A percentile compares a stretch with the other conserved stretches of the same genome.
These are phyloP conservation scores for Cucurbita moschata DNA, from an alignment of 306 rosid species.

Conservation along the genomic window DNA sequence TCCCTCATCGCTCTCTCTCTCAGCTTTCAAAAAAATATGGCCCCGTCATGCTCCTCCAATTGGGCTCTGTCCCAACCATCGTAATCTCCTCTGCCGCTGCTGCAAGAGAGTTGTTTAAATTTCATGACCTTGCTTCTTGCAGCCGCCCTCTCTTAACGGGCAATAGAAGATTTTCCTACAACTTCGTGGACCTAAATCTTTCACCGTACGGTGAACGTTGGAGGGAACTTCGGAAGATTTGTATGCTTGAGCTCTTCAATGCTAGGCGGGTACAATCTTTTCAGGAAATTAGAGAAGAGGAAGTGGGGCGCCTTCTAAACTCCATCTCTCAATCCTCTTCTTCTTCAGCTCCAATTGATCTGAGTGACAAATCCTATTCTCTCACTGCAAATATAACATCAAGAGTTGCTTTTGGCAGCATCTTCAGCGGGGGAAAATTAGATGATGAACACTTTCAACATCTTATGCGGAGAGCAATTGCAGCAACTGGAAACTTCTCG, in stretches of 20 bases:
- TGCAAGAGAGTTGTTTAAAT: slow-evolving; percentile 15
- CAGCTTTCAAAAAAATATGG: slow-evolving; percentile 31
- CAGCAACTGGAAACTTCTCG: too few relatives aligned
- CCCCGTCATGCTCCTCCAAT: slow-evolving; percentile 32
- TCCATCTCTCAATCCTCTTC: slow-evolving; percentile 1
- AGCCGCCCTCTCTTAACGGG: slow-evolving; percentile 10
- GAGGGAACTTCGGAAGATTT: slow-evolving; percentile 26
- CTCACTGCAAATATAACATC: neutral
- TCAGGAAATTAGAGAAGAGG: slow-evolving; percentile 14
- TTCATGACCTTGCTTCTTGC: slow-evolving; percentile 16
- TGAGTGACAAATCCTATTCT: slow-evolving; percentile 6
- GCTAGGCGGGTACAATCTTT: slow-evolving; percentile 19
- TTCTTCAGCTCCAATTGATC: neutral
- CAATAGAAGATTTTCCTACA: neutral
- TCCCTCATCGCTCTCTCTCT: slow-evolving; percentile 21
- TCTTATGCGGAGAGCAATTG: too few relatives aligned
- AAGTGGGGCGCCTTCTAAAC: slow-evolving; percentile 1
- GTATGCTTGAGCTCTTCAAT: slow-evolving; percentile 20
- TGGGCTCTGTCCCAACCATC: slow-evolving; percentile 9
- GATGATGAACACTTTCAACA: too few relatives aligned
- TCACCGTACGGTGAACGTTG: slow-evolving; percentile 27
- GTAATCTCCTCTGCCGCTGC: slow-evolving; percentile 10
- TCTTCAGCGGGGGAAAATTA: too few relatives aligned
- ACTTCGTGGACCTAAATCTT: slow-evolving; percentile 4
- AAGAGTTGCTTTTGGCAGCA: slow-evolving; percentile 17